Evolutionary conservation across 176 grass and related monocot genomes (phyloP).

Genomic region (Eleusine coracana): DNA sequence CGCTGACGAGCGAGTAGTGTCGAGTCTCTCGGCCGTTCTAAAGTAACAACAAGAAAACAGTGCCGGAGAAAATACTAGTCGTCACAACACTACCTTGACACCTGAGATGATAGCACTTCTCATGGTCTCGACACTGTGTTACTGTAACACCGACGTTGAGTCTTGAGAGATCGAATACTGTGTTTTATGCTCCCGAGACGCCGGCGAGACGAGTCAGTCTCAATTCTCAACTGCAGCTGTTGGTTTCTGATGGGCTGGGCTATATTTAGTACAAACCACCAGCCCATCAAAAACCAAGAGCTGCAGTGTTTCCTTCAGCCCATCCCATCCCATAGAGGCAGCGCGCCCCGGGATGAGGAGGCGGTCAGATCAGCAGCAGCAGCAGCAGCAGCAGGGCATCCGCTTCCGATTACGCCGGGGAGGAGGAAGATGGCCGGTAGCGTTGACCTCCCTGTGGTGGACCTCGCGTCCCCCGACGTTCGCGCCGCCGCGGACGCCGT

Average conservation of each 20-base stretch:
- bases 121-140: too few relatives aligned
- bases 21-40: not conserved
- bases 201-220: too few relatives aligned
- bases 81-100: not conserved
- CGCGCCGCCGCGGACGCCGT: constrained; percentile 46
- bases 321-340: not conserved
- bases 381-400: not conserved
- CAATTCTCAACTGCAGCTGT: too few relatives aligned
- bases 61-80: not conserved
- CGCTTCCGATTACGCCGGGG: not conserved
- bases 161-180: too few relatives aligned
- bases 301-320: too few relatives aligned
- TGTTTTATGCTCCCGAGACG: too few relatives aligned
- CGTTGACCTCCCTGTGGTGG: constrained; percentile 63
- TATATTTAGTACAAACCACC: too few relatives aligned
- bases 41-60: not conserved
- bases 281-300: too few relatives aligned
- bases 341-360: not conserved
- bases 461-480: constrained; percentile 63
- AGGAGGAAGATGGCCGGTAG: constrained; percentile 19
- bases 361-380: not conserved
- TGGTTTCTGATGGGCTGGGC: too few relatives aligned
- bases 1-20: not conserved
- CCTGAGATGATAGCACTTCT: too few relatives aligned
- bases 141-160: too few relatives aligned